Evolutionary conservation across 306 rosid species (phyloP), one percentile per base, ranked within the genome.

Genomic region (Styphnolobium japonicum): DNA sequence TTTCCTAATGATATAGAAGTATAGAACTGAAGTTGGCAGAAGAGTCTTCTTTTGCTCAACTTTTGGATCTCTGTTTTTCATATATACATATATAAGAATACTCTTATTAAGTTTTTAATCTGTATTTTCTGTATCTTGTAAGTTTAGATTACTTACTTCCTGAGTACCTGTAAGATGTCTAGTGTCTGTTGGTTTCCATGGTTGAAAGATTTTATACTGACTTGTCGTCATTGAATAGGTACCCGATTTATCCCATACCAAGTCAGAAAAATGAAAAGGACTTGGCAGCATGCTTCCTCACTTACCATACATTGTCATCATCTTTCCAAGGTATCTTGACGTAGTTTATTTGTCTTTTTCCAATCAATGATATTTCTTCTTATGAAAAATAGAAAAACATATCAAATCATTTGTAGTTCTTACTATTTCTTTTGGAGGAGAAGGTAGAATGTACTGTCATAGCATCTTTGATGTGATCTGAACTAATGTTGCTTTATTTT

Each of bases 231-330:
- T 70, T 83, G 46, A 37, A 29, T 63, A 93, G 97, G 97, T 93
- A 93, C 78, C 97, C 97, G 0, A 91, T 93, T 73, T 93, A 93
- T 88, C 66, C 86, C 12, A 84, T 93, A 72, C 97, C 97, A 7
- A 64, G 71, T 51, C 85, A 21, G 69, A 71, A 37, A 46, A 84
- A 67, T 70, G 86, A 80, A 39, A 90, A 83, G 86, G 89, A 85
- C 80, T 80, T 87, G 64, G 53, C 84, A 2, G 42, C 97, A 3
- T 80, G 91, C 86, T 92, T 93, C 88, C 92, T 93, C 58, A 90
- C 94, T 9, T 93, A 83, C 73, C 97, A 93, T 76, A 84, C 97
- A 12, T 14, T 93, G 25, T 93, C 97, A 1, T 90, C 97, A n/a
- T 85, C 88, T 23, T 88, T 88, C 84, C 89, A 90, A 90, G 97